phyloP scores from a whole-genome alignment of 805 yeast species.

The Hanseniaspora jakobsenii region DNA sequence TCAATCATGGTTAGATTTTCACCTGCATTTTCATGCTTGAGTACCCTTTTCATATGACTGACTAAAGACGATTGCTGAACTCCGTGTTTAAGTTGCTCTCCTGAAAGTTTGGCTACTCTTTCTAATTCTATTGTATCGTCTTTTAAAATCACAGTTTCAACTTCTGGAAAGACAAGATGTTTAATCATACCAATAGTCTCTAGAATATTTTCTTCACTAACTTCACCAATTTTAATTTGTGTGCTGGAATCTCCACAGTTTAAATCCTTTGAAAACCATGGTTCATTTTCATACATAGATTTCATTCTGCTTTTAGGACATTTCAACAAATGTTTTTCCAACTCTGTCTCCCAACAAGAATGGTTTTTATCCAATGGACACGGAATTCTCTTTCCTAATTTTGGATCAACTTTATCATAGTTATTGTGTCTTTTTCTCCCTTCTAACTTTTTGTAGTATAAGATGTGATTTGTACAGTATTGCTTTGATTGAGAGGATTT shows the following conservation, averaged over 20 bases:
- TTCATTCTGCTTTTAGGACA: slow-evolving; percentile 41
- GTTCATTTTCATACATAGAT: slow-evolving; percentile 27
- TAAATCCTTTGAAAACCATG: slow-evolving; percentile 41
- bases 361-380: slow-evolving; percentile 74
- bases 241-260: slow-evolving; percentile 28
- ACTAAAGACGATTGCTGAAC: slow-evolving; percentile 71
- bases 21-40: slow-evolving; percentile 19
- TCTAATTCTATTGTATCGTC: slow-evolving; percentile 27
- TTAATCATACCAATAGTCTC: slow-evolving; percentile 29
- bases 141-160: slow-evolving; percentile 23
- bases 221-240: too few species aligned
- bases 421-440: slow-evolving; percentile 17
- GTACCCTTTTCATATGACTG: slow-evolving; percentile 45
- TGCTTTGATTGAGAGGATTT: slow-evolving; percentile 38
- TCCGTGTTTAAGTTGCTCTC: slow-evolving; percentile 57
- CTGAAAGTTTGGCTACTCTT: slow-evolving; percentile 36
- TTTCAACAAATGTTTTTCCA: slow-evolving; percentile 45
- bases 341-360: slow-evolving; percentile 50
- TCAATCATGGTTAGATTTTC: slow-evolving; percentile 39
- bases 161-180: slow-evolving; percentile 28
- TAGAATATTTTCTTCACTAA: slow-evolving; percentile 19
- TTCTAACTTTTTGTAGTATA: slow-evolving; percentile 20
- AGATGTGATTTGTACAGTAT: slow-evolving; percentile 55
- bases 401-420: slow-evolving; percentile 15
- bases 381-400: slow-evolving; percentile 37